Base-by-base conservation (phyloP, 768 basidiomycete species). In the Sarcomyxa edulis region DNA sequence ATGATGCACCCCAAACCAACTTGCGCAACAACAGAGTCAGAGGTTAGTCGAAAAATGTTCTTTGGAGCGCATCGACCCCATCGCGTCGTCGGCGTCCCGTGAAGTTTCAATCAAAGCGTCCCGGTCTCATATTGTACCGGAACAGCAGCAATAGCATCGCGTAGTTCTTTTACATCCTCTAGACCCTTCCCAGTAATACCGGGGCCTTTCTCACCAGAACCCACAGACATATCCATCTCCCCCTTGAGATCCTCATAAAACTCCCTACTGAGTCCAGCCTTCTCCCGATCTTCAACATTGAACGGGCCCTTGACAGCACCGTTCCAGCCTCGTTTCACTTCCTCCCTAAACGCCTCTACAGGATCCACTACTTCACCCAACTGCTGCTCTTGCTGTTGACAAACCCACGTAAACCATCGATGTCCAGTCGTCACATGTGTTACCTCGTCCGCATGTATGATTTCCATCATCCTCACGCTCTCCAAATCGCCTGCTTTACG, bases 261-360 rank as follows among this genome's bases (percentile, higher is more conserved):
- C 19, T 75, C 80, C 24, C 55, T 63, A 5, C 71, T 78, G 66
- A 92, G 54, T 7, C 89, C 86, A 1, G 87, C 88, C 56, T 70
- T 78, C 53, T 77, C 75, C 35, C 88, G 62, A 46, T 81, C 87
- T 27, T 72, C 74, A 2, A 71, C 72, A 60, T 90, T 90, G 57
- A 90, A 92, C n/a, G 87, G 87, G 0, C 87, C 87, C 51, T 81
- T 82, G 18, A 86, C 65, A 34, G 78, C 77, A 0, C 89, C 87
- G 25, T 71, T 63, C 73, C 86, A 90, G 7, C 83, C 80, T 29
- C 53, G 62, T 41, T 62, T 66, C 18, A 92, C 87, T 48, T 88
- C 82, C 23, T 73, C 71, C 29, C 87, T 63, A 56, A 90, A 92
- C 14, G 77, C 71, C 40, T 49, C 46, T 2, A 89, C 68, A 3